A percentile compares a stretch with the other conserved stretches of the same genome.
These are phyloP conservation scores for Turnera subulata DNA, from an alignment of 345 rosid genomes.

Conservation along the genomic window DNA sequence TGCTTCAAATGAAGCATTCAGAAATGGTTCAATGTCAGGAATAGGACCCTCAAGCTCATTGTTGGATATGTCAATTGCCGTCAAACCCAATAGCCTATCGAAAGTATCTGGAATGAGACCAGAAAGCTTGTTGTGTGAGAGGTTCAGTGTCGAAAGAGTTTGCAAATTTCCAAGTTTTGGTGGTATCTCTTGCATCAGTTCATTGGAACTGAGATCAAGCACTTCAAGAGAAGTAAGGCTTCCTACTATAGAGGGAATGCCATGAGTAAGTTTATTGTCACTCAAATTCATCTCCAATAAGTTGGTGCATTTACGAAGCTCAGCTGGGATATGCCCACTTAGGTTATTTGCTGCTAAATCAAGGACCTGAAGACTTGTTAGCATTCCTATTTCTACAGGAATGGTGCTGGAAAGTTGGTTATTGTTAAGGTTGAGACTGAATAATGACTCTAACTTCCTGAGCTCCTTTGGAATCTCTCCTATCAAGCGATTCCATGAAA, in stretches of 20 bases:
- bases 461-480: too few species aligned
- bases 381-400: background rate
- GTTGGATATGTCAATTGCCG: background rate
- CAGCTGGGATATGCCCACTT: background rate
- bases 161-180: too few species aligned
- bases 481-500: background rate
- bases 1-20: background rate
- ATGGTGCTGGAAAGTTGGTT: background rate
- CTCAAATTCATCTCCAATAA: too few species aligned
- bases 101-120: background rate
- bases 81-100: background rate
- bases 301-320: background rate
- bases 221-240: too few species aligned
- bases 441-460: too few species aligned
- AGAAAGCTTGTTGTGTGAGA: too few species aligned
- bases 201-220: too few species aligned
- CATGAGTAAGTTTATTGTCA: too few species aligned
- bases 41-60: too few species aligned
- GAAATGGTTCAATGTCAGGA: background rate
- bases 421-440: background rate
- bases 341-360: background rate
- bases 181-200: too few species aligned
- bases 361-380: background rate
- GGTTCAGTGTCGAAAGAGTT: too few species aligned
- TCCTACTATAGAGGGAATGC: too few species aligned